Conservation (phyloP, 2,329 filamentous ascomycete species). For the Pseudodiploospora longispora region DNA sequence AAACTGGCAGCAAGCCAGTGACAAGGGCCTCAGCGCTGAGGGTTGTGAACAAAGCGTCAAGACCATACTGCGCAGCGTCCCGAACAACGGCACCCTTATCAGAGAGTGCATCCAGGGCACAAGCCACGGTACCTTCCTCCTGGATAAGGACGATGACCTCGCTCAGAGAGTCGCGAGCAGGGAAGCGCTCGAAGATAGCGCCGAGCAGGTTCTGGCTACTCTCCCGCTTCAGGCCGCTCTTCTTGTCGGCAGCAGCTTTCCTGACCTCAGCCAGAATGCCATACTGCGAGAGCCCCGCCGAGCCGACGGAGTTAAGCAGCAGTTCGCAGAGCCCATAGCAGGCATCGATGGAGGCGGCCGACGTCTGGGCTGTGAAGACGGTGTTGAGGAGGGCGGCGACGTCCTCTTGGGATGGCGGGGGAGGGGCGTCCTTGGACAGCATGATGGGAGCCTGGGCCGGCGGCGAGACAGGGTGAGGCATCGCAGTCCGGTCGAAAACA, state of each 20-base stretch:
- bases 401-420: slow-evolving; percentile 58
- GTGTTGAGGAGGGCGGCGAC: slow-evolving; percentile 56
- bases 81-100: slow-evolving; percentile 86
- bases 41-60: slow-evolving; percentile 78
- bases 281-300: slow-evolving; percentile 44
- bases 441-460: slow-evolving; percentile 30
- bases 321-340: slow-evolving; percentile 54
- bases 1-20: slow-evolving; percentile 68
- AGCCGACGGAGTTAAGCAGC: slow-evolving; percentile 46
- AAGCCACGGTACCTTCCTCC: slow-evolving; percentile 62
- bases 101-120: slow-evolving; percentile 74
- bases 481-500: slow-evolving; percentile 15
- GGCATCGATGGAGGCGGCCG: slow-evolving; percentile 59
- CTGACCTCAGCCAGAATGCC: slow-evolving; percentile 48
- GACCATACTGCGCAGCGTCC: slow-evolving; percentile 86
- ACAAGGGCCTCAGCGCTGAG: slow-evolving; percentile 78
- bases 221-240: slow-evolving; percentile 76
- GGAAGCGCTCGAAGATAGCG: slow-evolving; percentile 86
- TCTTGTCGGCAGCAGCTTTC: slow-evolving; percentile 86
- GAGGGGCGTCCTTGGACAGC: slow-evolving; percentile 40
- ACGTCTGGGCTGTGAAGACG: slow-evolving; percentile 62
- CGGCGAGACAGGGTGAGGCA: slow-evolving; percentile 43
- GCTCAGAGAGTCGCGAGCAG: slow-evolving; percentile 64
- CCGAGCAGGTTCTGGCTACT: slow-evolving; percentile 92
- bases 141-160: slow-evolving; percentile 79